phyloP scores from a whole-genome alignment of 1,284 basidiomycete genomes.

The Irpex rosettiformis region DNA sequence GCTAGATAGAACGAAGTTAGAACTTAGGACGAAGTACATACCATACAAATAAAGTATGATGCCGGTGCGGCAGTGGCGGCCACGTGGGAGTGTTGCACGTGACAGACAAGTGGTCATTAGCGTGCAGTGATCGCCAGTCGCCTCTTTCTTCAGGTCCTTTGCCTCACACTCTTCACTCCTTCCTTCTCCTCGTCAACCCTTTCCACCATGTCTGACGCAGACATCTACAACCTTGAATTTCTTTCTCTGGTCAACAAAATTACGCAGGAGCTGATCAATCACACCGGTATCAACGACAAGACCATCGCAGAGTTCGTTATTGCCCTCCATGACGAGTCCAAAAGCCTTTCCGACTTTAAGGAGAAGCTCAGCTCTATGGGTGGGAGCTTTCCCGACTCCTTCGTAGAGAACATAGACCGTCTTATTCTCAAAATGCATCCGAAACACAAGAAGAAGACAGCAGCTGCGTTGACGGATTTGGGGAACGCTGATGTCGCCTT shows the following conservation, averaged over 20 bases:
- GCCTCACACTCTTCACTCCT: conserved; percentile 2
- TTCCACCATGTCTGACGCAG: conserved; percentile 59
- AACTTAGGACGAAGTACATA: too few species aligned
- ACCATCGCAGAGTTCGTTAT: conserved; percentile 96
- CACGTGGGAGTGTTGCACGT: neutral
- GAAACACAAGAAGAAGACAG: conserved; percentile 82
- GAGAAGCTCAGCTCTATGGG: conserved; percentile 76
- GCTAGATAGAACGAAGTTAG: too few species aligned
- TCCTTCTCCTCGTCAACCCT: conserved; percentile 8
- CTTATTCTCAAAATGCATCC: conserved; percentile 94
- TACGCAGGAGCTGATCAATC: conserved; percentile 87
- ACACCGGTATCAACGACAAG: conserved; percentile 84
- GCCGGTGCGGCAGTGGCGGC: neutral
- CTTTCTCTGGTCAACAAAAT: conserved; percentile 88
- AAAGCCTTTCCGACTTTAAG: conserved; percentile 78
- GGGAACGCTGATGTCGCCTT: conserved; percentile 32
- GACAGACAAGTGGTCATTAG: neutral
- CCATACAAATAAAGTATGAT: too few species aligned
- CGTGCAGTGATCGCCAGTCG: neutral
- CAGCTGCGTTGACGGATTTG: conserved; percentile 36
- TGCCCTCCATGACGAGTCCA: conserved; percentile 83
- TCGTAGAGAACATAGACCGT: conserved; percentile 91
- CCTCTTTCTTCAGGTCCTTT: neutral
- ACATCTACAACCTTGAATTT: conserved; percentile 87
- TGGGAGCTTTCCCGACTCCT: conserved; percentile 86